These are phyloP conservation scores for Ustilago loliicola DNA, from an alignment of 1,284 basidiomycete species.

Conservation along the genomic window DNA sequence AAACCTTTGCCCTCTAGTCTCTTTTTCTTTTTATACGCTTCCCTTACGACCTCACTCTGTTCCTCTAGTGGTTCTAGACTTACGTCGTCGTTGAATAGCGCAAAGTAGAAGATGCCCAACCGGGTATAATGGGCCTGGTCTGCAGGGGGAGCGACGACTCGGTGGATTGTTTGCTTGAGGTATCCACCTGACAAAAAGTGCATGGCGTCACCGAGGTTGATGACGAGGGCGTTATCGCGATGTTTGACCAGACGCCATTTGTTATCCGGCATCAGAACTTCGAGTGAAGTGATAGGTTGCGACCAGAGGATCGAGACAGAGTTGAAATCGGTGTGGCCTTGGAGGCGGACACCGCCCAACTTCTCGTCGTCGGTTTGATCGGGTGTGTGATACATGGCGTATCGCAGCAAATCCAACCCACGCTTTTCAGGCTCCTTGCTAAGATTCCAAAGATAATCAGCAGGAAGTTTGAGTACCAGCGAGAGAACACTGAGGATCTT, in stretches of 20 bases:
- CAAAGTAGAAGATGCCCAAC: slow-evolving; percentile 72
- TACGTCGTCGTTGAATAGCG: slow-evolving; percentile 71
- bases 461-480: slow-evolving; percentile 71
- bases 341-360: slow-evolving; percentile 71
- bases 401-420: slow-evolving; percentile 72
- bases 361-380: slow-evolving; percentile 66
- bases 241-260: slow-evolving; percentile 72
- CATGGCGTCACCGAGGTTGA: slow-evolving; percentile 69
- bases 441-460: slow-evolving; percentile 72
- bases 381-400: slow-evolving; percentile 72
- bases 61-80: slow-evolving; percentile 64
- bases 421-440: slow-evolving; percentile 70
- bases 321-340: slow-evolving; percentile 73
- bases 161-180: slow-evolving; percentile 71
- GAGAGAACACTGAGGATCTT: slow-evolving; percentile 72
- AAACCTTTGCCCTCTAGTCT: slow-evolving; percentile 39
- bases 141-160: slow-evolving; percentile 71
- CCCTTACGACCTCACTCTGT: slow-evolving; percentile 65
- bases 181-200: slow-evolving; percentile 66
- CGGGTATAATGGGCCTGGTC: slow-evolving; percentile 71
- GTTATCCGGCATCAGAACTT: slow-evolving; percentile 72
- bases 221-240: slow-evolving; percentile 66
- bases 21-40: slow-evolving; percentile 44
- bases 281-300: slow-evolving; percentile 72
- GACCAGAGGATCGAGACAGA: slow-evolving; percentile 71